Evolutionary conservation across 805 yeast species (phyloP), one percentile per base, ranked within the genome.

Genomic region (Suhomyces tanzawaensis): DNA sequence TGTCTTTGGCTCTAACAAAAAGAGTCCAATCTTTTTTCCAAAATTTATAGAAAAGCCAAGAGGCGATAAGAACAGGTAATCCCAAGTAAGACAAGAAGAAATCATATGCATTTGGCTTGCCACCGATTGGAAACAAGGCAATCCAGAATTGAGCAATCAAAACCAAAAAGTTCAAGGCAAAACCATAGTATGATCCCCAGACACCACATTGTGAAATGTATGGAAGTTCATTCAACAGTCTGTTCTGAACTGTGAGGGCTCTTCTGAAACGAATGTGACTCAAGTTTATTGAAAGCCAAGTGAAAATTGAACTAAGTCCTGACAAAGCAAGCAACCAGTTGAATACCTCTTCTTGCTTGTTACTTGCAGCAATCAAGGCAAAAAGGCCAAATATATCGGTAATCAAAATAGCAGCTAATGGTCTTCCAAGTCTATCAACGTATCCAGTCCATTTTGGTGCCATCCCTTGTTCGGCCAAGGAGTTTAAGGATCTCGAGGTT

Each of bases 401-500:
- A 29, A 76, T 53, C 17, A 62, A 47, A 44, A 80, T 72, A 34
- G 82, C 79, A 32, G 66, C 73, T 38, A 81, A 54, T 25, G 89
- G 89, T 56, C 88, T 72, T 41, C 88, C 89, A 17, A 66, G 67
- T 50, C 79, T 69, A 57, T 82, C 87, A 47, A 81, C 70, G 62
- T 79, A 81, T 4, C 74, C 76, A 26, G 78, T 66, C 42, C 74
- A 57, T 45, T 65, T 62, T 39, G 87, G 87, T 34, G 81, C 76
- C 54, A 72, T 73, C 16, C 85, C 84, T 54, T 77, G 79, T 34
- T 73, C 81, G 14, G 82, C 79, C 45, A 82, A 61, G 7, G 85
- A 76, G 29, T 75, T 72, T 47, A 82, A 58, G 15, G 84, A 74
- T 66, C 89, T 77, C 7, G 87, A 80, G 45, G 80, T 71, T 4